phyloP scores from a whole-genome alignment of 768 basidiomycete species.

The Amanita subjunquillea region DNA sequence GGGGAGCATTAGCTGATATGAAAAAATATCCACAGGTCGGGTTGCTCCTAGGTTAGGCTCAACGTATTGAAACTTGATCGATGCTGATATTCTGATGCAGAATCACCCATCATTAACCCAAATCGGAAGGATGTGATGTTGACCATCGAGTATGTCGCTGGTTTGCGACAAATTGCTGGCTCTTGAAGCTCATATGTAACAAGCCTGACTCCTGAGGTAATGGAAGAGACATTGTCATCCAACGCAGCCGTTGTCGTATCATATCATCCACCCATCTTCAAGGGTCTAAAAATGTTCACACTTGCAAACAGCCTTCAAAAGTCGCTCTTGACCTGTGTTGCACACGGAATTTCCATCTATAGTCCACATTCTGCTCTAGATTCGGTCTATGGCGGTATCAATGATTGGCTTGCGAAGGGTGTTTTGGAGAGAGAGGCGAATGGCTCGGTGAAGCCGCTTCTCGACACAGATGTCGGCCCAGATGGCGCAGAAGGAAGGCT shows the following conservation, averaged over 20 bases:
- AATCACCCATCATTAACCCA: conserved; percentile 41
- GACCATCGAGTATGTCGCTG: conserved; percentile 56
- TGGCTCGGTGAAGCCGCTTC: conserved; percentile 26
- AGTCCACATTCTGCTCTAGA: conserved; percentile 87
- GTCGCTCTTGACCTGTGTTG: conserved; percentile 70
- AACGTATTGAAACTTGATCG: not conserved
- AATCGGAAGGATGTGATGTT: conserved; percentile 43
- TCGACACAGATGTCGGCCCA: conserved; percentile 11
- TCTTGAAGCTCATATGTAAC: conserved; percentile 5
- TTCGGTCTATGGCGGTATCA: conserved; percentile 74
- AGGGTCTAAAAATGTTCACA: conserved; percentile 63
- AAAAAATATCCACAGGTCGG: conserved; percentile 43
- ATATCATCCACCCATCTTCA: conserved; percentile 85
- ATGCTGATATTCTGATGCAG: conserved; percentile 16
- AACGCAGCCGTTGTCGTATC: conserved; percentile 61
- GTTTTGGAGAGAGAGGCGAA: conserved; percentile 27
- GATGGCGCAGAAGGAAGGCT: conserved; percentile 62
- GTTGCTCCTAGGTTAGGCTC: conserved; percentile 50
- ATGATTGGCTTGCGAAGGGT: conserved; percentile 76
- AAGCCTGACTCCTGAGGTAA: conserved; percentile 67
- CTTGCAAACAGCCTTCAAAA: conserved; percentile 70
- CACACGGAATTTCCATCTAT: conserved; percentile 79
- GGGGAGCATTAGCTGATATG: conserved; percentile 6
- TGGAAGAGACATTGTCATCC: conserved; percentile 53
- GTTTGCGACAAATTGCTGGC: conserved; percentile 9